These are phyloP conservation scores for Penicillium frequentans DNA, from an alignment of 2,329 filamentous ascomycete genomes.

Conservation along the genomic window DNA sequence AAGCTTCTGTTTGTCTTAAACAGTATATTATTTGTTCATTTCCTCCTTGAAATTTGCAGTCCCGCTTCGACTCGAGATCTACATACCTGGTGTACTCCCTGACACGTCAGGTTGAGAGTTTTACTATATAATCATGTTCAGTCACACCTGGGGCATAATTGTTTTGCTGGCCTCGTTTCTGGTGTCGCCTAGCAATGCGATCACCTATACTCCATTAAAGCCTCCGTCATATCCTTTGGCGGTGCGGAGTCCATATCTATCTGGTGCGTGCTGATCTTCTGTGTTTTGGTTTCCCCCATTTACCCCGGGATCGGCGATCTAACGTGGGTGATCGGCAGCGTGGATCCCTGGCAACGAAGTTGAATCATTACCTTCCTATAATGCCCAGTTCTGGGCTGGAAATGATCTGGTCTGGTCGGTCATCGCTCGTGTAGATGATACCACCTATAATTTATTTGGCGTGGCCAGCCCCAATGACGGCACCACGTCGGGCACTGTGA, in stretches of 20 bases:
- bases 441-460: slow-evolving; percentile 41
- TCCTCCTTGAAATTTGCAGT: neutral
- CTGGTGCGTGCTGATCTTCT: slow-evolving; percentile 20
- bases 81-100: neutral
- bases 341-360: slow-evolving; percentile 42
- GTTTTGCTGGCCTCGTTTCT: slow-evolving; percentile 6
- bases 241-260: slow-evolving; percentile 42
- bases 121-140: slow-evolving; percentile 11
- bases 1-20: neutral
- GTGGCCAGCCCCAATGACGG: slow-evolving; percentile 26
- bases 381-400: slow-evolving; percentile 42
- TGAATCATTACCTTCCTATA: slow-evolving; percentile 31
- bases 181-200: slow-evolving; percentile 6
- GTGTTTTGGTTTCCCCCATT: neutral
- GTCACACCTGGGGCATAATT: slow-evolving; percentile 2
- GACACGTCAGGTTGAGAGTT: neutral
- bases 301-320: neutral
- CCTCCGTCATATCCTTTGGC: slow-evolving; percentile 44
- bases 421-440: slow-evolving; percentile 39
- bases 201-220: slow-evolving; percentile 17
- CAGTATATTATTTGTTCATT: neutral
- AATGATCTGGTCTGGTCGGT: slow-evolving; percentile 40
- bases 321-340: slow-evolving; percentile 19
- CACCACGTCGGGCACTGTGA: slow-evolving; percentile 30
- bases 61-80: neutral